These are phyloP conservation scores for Coffea eugenioides DNA, from an alignment of 257 asterid species.

Conservation along the genomic window DNA sequence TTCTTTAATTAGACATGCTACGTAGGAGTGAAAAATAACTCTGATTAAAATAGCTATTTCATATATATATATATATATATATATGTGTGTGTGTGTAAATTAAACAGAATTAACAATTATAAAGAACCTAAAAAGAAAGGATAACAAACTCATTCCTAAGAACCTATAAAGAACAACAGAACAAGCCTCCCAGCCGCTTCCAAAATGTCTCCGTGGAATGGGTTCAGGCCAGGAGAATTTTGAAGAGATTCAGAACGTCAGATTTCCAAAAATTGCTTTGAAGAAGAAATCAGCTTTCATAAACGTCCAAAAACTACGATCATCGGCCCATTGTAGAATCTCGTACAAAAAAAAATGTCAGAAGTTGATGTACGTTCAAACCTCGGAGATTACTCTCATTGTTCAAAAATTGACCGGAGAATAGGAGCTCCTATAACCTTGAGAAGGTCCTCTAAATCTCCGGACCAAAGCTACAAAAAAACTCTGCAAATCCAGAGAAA, in stretches of 20 bases:
- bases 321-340: background rate
- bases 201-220: background rate
- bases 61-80: too few species aligned
- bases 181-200: conserved; percentile 2
- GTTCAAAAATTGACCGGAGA: conserved; percentile 81
- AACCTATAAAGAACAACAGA: background rate
- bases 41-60: too few species aligned
- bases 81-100: too few species aligned
- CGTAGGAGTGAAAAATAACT: too few species aligned
- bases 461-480: conserved; percentile 48
- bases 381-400: conserved; percentile 1
- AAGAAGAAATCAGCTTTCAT: background rate
- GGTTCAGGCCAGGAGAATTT: background rate
- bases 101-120: too few species aligned
- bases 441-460: conserved; percentile 84
- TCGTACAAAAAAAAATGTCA: background rate
- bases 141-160: background rate
- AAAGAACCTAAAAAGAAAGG: too few species aligned
- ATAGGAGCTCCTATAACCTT: conserved; percentile 73
- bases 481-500: conserved; percentile 47
- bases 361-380: conserved; percentile 1
- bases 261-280: background rate
- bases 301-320: background rate
- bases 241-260: background rate
- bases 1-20: too few species aligned